Percentiles rank a stretch among this genome's conserved stretches.
Conservation (phyloP, 2,329 filamentous ascomycete genomes). For the Neonectria punicea region DNA sequence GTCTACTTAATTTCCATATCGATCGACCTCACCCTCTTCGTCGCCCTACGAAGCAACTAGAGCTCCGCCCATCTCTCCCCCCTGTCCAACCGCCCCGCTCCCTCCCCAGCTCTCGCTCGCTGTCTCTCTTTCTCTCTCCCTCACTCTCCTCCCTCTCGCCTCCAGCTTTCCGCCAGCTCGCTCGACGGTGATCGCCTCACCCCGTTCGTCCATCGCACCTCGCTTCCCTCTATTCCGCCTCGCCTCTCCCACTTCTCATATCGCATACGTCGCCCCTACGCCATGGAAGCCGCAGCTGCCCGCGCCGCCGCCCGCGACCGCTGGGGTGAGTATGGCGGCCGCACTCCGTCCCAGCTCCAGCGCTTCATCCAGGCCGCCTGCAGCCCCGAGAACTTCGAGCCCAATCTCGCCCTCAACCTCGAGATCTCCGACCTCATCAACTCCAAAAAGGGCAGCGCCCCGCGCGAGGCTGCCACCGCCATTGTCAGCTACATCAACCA, state of each 20-base stretch:
- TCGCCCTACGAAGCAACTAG: constrained; percentile 1
- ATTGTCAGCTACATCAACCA: constrained; percentile 97
- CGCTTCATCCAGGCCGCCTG: constrained; percentile 97
- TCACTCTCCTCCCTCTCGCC: not conserved
- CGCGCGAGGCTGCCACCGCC: constrained; percentile 91
- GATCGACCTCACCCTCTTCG: not conserved
- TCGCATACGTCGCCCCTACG: constrained; percentile 33
- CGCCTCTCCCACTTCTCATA: not conserved
- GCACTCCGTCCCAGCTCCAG: constrained; percentile 86
- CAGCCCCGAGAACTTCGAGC: constrained; percentile 97
- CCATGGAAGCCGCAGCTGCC: constrained; percentile 94
- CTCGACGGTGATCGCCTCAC: constrained; percentile 3
- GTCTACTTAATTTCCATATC: not conserved
- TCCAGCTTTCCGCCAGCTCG: constrained; percentile 5
- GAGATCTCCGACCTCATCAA: constrained; percentile 98
- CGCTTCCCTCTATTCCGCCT: not conserved
- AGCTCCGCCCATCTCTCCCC: constrained; percentile 18
- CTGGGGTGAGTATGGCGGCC: constrained; percentile 82
- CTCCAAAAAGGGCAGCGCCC: constrained; percentile 94
- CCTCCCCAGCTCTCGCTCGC: constrained; percentile 3
- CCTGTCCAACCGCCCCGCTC: constrained; percentile 18
- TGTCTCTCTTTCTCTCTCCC: constrained; percentile 3
- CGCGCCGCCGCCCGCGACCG: constrained; percentile 95
- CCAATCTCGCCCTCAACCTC: constrained; percentile 94
- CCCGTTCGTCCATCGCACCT: not conserved